Percentiles rank a stretch among this genome's conserved stretches.
Evolutionary conservation across 148 eudicot genomes (phyloP).

Genomic region (Vaccinium vitisidaea): DNA sequence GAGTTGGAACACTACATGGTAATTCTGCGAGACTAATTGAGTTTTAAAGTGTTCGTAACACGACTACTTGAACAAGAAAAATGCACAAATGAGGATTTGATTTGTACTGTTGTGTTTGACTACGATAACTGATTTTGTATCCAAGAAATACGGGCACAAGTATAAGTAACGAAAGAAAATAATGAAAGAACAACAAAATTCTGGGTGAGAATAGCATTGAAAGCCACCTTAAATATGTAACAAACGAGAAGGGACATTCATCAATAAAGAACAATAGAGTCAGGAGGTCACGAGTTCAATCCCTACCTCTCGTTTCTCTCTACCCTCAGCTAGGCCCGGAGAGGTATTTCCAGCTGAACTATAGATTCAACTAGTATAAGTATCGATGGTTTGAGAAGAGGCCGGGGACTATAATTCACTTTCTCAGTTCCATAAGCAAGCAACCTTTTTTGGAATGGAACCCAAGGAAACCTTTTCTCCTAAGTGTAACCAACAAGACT

Average conservation of each 20-base stretch:
- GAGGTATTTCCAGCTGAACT: neutral
- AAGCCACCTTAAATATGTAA: neutral
- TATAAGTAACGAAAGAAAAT: neutral
- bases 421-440: neutral
- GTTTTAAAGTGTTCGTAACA: neutral
- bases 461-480: neutral
- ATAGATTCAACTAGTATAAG: neutral
- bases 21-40: neutral
- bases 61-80: neutral
- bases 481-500: neutral
- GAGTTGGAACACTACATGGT: neutral
- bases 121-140: neutral
- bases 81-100: neutral
- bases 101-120: neutral
- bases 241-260: slow-evolving; percentile 6
- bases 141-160: neutral
- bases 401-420: neutral
- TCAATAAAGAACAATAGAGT: neutral
- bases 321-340: neutral
- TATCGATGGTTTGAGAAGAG: neutral
- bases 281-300: neutral
- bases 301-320: neutral
- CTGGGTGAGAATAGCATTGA: neutral
- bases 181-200: neutral
- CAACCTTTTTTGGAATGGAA: slow-evolving; percentile 7